A percentile compares a stretch with the other conserved stretches of the same genome.
Evolutionary conservation across 2,329 filamentous ascomycete genomes (phyloP).

Genomic region (Calonectria multiphialidica): DNA sequence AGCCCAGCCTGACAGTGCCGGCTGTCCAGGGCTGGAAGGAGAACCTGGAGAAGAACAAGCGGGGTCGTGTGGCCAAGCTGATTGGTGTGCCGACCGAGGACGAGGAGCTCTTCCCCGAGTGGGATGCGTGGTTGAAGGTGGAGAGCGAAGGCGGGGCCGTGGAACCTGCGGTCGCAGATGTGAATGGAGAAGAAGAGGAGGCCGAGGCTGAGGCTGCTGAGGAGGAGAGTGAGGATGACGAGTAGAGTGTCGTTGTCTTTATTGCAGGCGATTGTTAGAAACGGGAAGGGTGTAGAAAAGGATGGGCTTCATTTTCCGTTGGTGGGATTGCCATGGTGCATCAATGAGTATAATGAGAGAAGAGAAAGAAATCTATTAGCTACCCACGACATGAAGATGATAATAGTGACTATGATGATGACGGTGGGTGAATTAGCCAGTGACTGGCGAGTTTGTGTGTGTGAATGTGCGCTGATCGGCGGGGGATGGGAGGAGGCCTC

Average conservation of each 20-base stretch:
- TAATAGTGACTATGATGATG: background rate
- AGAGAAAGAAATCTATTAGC: constrained; percentile 30
- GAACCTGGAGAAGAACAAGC: constrained; percentile 84
- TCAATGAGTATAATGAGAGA: constrained; percentile 48
- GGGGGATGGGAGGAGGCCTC: background rate
- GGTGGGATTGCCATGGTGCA: constrained; percentile 42
- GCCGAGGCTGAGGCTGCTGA: constrained; percentile 36
- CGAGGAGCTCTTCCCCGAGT: constrained; percentile 93
- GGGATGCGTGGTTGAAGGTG: constrained; percentile 88
- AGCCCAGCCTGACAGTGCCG: constrained; percentile 78
- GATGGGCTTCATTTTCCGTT: constrained; percentile 43
- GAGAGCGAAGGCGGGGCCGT: constrained; percentile 76
- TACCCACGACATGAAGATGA: background rate
- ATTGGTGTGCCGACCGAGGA: constrained; percentile 86
- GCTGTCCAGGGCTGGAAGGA: constrained; percentile 86
- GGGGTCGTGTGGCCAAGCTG: constrained; percentile 84
- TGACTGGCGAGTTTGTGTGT: no score
- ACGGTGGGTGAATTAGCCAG: background rate
- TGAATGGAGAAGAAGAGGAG: constrained; percentile 39
- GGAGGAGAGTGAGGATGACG: constrained; percentile 42
- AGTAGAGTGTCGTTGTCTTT: constrained; percentile 37
- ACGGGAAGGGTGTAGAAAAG: constrained; percentile 45
- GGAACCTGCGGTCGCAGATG: constrained; percentile 20
- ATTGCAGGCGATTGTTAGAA: constrained; percentile 39
- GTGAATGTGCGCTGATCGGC: background rate